Evolutionary conservation across 352 stramenopile species (phyloP), one percentile per base, ranked within the genome.

Genomic region (Globisporangium cederbergense): DNA sequence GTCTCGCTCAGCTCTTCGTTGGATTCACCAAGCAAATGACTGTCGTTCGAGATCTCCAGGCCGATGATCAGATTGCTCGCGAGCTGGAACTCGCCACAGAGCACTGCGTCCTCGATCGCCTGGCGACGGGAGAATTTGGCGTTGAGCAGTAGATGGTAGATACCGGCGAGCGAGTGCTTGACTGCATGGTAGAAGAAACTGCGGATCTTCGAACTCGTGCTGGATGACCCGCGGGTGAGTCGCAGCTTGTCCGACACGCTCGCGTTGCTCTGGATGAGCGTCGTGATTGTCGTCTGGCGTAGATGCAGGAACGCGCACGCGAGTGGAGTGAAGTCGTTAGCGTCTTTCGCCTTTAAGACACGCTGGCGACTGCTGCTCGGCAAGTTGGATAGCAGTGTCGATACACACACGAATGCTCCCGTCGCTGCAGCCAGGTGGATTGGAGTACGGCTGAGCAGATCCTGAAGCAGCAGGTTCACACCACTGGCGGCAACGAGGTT

Each of bases 101-200:
- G 65, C 2, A 92, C 71, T 0, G 81, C 77, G 42, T 92, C 83
- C 66, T 92, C 83, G 8, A 90, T 76, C 1, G 81, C 83, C 73
- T 92, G 83, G 20, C 81, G 77, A n/a, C 81, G 82, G 18, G 68
- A 81, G 59, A 90, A 92, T 53, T 85, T 88, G 11, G 78, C 72
- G 43, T 75, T 89, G 5, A 92, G 66, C 3, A 92, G 67, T 67
- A 92, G 79, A 58, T 92, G 83, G 38, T 80, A 92, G 13, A 92
- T 88, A 0, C 81, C 83, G 0, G 81, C 84, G 7, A 89, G 75
- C 4, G 71, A 76, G 58, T 90, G 67, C 62, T 75, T 83, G 13
- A 92, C 81, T 0, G 83, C 83, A 51, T 88, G 77, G 62, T 88
- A 90, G 54, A 90, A 92, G 68, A 86, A 89, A 43, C 83, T 90